Evolutionary conservation across 2,329 filamentous ascomycete genomes (phyloP).

Genomic region (Eutypa lata): DNA sequence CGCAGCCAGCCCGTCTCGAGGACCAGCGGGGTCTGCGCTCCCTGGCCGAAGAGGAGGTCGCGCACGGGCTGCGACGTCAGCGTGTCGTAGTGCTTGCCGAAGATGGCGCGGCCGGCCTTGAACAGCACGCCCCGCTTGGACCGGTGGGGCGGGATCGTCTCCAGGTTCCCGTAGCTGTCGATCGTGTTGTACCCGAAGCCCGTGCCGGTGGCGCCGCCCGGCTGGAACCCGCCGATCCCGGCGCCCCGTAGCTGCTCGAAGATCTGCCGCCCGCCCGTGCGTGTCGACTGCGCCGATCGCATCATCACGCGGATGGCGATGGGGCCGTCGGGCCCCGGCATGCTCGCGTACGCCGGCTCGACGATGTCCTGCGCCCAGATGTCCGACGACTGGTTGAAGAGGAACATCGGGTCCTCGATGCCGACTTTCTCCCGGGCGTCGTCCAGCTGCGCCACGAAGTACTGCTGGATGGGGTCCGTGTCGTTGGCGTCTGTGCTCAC

Average conservation of each 20-base stretch:
- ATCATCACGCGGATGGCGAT: no score
- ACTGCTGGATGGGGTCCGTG: conserved; percentile 1
- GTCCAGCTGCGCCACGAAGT: conserved; percentile 19
- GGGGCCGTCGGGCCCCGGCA: no score
- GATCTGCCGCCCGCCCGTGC: neutral
- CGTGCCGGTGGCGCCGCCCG: neutral
- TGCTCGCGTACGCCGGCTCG: no score
- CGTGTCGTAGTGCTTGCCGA: no score
- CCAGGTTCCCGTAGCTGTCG: conserved; percentile 27
- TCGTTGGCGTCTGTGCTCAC: conserved; percentile 17
- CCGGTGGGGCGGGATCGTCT: conserved; percentile 34
- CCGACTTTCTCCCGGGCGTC: conserved; percentile 8
- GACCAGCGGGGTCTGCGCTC: no score
- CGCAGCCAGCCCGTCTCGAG: no score
- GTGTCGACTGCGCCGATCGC: no score
- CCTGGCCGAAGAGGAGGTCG: no score
- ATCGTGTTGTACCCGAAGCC: neutral
- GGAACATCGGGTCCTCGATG: conserved; percentile 15
- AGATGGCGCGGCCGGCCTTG: no score
- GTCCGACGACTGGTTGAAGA: no score
- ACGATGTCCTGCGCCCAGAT: no score
- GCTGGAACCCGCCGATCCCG: neutral
- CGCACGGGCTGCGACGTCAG: no score
- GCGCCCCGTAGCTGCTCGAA: neutral
- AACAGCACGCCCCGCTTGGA: conserved; percentile 14